Percentiles rank a stretch among this genome's conserved stretches.
Evolutionary conservation across 495 filamentous ascomycete species (phyloP).

Genomic region (Podospora sp.): DNA sequence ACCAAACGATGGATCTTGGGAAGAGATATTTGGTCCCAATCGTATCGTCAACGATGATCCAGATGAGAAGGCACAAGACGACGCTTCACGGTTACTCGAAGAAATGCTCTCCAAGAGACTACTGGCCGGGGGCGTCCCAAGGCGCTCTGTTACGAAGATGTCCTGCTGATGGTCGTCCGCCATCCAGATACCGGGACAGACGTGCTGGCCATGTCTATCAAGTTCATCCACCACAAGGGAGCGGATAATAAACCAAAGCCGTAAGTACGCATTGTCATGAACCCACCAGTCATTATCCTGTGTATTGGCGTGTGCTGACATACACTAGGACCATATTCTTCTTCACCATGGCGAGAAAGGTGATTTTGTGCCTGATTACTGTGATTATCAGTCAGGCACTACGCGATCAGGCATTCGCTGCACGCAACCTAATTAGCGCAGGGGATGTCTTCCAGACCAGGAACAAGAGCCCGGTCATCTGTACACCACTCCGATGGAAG

Average conservation of each 20-base stretch:
- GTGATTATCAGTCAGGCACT: conserved; percentile 23
- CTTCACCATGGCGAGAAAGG: conserved; percentile 22
- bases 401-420: conserved; percentile 21
- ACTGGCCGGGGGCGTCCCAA: conserved; percentile 23
- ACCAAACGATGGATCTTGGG: too few relatives aligned
- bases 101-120: conserved; percentile 24
- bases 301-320: too few relatives aligned
- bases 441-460: conserved; percentile 28
- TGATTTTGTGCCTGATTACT: conserved; percentile 27
- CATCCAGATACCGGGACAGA: conserved; percentile 33
- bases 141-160: conserved; percentile 34
- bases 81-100: conserved; percentile 26
- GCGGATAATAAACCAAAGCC: conserved; percentile 39
- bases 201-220: conserved; percentile 32
- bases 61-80: conserved; percentile 18
- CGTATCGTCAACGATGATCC: background rate
- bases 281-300: too few relatives aligned
- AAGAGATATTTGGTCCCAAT: too few relatives aligned
- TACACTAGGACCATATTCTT: conserved; percentile 27
- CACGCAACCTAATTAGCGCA: conserved; percentile 20
- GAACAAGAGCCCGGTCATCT: conserved; percentile 29
- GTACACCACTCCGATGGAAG: conserved; percentile 31
- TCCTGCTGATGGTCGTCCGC: conserved; percentile 32
- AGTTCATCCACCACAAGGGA: conserved; percentile 34
- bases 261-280: conserved; percentile 30